Percentiles rank a stretch among this genome's conserved stretches.
phyloP scores from a whole-genome alignment of 192 early-diverging fungal species.

The Entophlyctis luteolus region DNA sequence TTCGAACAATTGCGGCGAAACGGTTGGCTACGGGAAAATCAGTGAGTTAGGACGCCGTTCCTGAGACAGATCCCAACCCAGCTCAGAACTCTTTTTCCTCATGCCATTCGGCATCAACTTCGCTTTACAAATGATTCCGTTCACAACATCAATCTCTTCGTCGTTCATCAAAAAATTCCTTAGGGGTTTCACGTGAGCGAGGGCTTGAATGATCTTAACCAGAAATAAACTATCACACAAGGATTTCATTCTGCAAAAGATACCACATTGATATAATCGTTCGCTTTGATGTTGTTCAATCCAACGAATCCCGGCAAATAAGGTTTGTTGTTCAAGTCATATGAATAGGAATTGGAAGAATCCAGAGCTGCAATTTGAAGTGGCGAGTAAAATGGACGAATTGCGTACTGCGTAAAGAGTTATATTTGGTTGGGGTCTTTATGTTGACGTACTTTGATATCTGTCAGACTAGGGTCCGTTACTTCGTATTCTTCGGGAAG shows the following conservation, averaged over 20 bases:
- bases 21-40: conserved; percentile 52
- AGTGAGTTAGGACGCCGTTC: background rate
- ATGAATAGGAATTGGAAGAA: conserved; percentile 51
- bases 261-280: conserved; percentile 88
- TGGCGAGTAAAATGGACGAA: conserved; percentile 74
- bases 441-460: conserved; percentile 71
- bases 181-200: conserved; percentile 82
- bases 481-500: conserved; percentile 94
- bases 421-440: background rate
- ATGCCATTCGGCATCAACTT: background rate
- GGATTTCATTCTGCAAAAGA: background rate
- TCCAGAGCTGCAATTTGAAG: conserved; percentile 69
- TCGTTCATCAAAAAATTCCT: conserved; percentile 76
- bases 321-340: conserved; percentile 79
- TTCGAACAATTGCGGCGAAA: conserved; percentile 74
- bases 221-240: background rate
- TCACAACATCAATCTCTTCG: conserved; percentile 26
- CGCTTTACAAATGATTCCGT: background rate
- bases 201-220: conserved; percentile 64
- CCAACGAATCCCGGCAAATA: conserved; percentile 92
- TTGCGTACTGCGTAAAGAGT: conserved; percentile 58
- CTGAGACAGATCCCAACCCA: conserved; percentile 20
- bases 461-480: conserved; percentile 75
- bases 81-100: conserved; percentile 10
- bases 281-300: conserved; percentile 89